Evolutionary conservation across 129 eudicot species (phyloP).

Genomic region (Sambucus nigra): DNA sequence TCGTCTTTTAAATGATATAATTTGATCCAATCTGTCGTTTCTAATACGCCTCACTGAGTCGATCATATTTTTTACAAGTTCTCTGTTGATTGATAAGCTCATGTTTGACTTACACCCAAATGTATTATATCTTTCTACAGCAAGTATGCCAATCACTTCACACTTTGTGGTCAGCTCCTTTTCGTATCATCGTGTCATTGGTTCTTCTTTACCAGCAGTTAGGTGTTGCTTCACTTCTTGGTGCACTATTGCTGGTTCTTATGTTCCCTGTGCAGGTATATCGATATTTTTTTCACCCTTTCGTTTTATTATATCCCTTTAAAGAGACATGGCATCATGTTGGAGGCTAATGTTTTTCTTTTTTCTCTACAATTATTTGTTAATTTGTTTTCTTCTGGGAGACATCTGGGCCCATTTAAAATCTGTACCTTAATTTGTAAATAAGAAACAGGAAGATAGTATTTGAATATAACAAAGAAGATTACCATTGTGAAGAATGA

Average conservation of each 20-base stretch:
- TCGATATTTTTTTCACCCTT: background rate
- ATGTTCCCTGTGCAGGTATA: constrained; percentile 90
- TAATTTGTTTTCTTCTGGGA: background rate
- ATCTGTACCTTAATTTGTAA: too few relatives aligned
- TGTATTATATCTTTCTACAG: constrained; percentile 29
- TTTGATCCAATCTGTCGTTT: background rate
- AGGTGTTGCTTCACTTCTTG: constrained; percentile 88
- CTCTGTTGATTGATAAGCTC: constrained; percentile 3
- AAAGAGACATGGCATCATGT: too few relatives aligned
- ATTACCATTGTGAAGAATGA: too few relatives aligned
- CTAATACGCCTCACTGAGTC: background rate
- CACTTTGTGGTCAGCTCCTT: constrained; percentile 89
- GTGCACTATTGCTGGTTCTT: constrained; percentile 60
- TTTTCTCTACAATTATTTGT: background rate
- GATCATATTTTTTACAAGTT: background rate
- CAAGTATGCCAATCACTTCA: constrained; percentile 85
- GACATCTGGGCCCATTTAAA: background rate
- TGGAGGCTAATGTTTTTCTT: background rate
- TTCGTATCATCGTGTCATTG: constrained; percentile 76
- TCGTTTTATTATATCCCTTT: background rate
- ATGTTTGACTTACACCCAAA: too few relatives aligned
- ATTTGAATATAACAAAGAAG: too few relatives aligned
- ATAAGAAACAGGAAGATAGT: too few relatives aligned
- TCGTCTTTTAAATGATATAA: background rate
- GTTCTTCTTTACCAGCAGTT: constrained; percentile 80